Percentiles rank a stretch among this genome's conserved stretches.
These are phyloP conservation scores for Cryptosporidium canis DNA, from an alignment of 169 alveolate genomes.

Conservation along the genomic window DNA sequence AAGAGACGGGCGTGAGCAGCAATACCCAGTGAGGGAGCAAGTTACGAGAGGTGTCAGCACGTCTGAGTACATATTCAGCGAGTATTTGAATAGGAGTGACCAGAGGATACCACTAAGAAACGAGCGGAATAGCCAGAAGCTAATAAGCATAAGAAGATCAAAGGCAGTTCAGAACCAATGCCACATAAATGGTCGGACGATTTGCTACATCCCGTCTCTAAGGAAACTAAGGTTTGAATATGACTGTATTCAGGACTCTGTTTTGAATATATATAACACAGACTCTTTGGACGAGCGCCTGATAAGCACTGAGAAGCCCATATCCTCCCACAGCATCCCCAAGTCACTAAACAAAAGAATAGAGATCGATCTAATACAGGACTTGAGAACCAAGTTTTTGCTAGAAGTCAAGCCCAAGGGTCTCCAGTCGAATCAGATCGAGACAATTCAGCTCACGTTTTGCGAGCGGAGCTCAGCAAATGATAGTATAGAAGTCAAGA, in stretches of 20 bases:
- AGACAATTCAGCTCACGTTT: conserved; percentile 34
- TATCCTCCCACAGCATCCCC: not conserved
- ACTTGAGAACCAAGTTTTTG: conserved; percentile 2
- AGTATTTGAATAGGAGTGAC: not conserved
- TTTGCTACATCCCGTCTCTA: not conserved
- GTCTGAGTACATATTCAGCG: conserved; percentile 12
- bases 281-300: conserved; percentile 8
- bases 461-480: not conserved
- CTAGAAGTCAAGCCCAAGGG: conserved; percentile 19
- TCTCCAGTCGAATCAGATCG: not conserved
- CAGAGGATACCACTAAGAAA: not conserved
- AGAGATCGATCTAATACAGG: not conserved
- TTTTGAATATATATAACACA: conserved; percentile 36
- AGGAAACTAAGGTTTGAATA: conserved; percentile 6
- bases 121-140: not conserved
- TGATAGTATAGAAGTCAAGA: not conserved
- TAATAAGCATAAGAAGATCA: conserved; percentile 8
- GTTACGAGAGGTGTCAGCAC: not conserved
- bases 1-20: not conserved
- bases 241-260: conserved; percentile 52
- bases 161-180: conserved; percentile 57
- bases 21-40: conserved; percentile 57
- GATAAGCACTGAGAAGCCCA: conserved; percentile 4
- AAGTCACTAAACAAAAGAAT: not conserved
- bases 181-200: conserved; percentile 54